These are phyloP conservation scores for Ramaria rubella DNA, from an alignment of 768 basidiomycete species.

Conservation along the genomic window DNA sequence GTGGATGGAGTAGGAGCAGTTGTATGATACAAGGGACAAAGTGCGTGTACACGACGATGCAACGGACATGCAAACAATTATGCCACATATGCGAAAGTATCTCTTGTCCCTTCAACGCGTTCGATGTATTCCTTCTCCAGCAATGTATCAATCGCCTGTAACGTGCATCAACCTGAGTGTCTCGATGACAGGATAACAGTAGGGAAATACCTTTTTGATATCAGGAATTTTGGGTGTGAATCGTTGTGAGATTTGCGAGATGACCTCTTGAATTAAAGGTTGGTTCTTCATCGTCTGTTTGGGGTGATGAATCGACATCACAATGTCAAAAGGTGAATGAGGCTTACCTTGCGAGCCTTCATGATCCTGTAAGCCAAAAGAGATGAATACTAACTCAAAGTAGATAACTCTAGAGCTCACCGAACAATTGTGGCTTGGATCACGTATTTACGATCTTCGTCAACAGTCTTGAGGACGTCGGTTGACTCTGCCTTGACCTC, in stretches of 20 bases:
- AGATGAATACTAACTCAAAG: constrained; percentile 13
- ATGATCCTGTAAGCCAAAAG: constrained; percentile 55
- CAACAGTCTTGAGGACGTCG: constrained; percentile 89
- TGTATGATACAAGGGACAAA: constrained; percentile 3
- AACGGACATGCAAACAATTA: constrained; percentile 24
- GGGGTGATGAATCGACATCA: too few relatives aligned
- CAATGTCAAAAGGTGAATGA: background rate
- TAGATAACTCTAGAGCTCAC: constrained; percentile 23
- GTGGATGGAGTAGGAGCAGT: background rate
- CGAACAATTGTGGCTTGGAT: constrained; percentile 94
- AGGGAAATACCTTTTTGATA: constrained; percentile 75
- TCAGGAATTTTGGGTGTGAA: constrained; percentile 93
- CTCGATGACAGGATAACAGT: background rate
- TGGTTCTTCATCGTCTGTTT: constrained; percentile 83
- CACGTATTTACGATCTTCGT: constrained; percentile 94
- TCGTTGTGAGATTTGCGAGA: constrained; percentile 79
- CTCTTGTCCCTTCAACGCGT: constrained; percentile 83
- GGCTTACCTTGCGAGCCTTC: constrained; percentile 71
- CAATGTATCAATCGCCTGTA: constrained; percentile 80
- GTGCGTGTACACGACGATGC: constrained; percentile 2
- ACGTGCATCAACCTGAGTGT: constrained; percentile 7
- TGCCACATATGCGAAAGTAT: constrained; percentile 78
- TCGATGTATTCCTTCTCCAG: constrained; percentile 98
- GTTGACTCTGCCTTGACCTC: constrained; percentile 88
- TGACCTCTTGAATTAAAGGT: constrained; percentile 81